Conservation (phyloP, 805 yeast genomes). For the Hanseniaspora thailandica region DNA sequence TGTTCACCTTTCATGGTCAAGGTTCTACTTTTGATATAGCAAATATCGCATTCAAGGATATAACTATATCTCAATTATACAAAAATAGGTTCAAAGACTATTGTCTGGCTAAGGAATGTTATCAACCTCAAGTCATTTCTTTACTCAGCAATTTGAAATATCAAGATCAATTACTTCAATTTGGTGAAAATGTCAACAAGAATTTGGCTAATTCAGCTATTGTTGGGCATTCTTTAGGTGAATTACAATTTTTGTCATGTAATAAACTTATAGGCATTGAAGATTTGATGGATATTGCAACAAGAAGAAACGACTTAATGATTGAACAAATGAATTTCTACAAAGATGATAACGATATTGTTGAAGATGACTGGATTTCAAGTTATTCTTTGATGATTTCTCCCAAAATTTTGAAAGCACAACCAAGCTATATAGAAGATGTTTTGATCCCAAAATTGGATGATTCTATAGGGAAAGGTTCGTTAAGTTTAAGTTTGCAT, state of each 20-base stretch:
- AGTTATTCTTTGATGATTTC: conserved; percentile 18
- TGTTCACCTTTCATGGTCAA: conserved; percentile 29
- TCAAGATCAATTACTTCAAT: conserved; percentile 15
- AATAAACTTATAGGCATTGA: conserved; percentile 21
- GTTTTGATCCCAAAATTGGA: conserved; percentile 17
- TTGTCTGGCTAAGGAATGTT: conserved; percentile 20
- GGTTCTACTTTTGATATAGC: conserved; percentile 25
- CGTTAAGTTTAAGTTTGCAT: conserved; percentile 7
- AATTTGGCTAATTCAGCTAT: conserved; percentile 10
- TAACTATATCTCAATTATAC: conserved; percentile 19
- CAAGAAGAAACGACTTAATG: conserved; percentile 28
- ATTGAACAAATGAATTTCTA: conserved; percentile 22
- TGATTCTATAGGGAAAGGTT: conserved; percentile 13
- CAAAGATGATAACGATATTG: conserved; percentile 27
- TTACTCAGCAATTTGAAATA: conserved; percentile 25
- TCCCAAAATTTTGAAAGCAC: conserved; percentile 22
- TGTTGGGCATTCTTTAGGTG: conserved; percentile 31
- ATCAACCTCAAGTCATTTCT: conserved; percentile 27
- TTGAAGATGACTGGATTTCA: conserved; percentile 4
- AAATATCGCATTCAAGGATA: conserved; percentile 19
- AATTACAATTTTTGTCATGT: conserved; percentile 24
- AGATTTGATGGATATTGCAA: conserved; percentile 26
- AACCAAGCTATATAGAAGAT: conserved; percentile 22
- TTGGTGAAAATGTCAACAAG: background rate
- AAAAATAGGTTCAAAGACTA: conserved; percentile 20